Conservation (phyloP, 2,329 filamentous ascomycete genomes). For the Chaetomium globosum region DNA sequence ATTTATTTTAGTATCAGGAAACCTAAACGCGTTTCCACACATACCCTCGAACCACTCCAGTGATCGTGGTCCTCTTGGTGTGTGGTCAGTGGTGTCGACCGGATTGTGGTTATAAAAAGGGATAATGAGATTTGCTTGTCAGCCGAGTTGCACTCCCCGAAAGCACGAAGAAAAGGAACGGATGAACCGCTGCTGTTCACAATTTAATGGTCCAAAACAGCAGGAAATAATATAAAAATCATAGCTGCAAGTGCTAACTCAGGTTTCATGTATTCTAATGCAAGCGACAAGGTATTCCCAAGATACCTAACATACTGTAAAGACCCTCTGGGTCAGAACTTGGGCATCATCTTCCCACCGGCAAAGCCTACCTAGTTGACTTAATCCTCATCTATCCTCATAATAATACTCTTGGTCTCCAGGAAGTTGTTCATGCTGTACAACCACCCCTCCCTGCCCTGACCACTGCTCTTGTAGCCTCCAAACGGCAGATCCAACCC, state of each 20-base stretch:
- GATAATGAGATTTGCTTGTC: no score
- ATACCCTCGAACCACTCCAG: not conserved
- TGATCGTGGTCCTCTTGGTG: not conserved
- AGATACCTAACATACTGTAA: not conserved
- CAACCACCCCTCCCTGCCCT: conserved; percentile 44
- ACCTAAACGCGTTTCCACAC: not conserved
- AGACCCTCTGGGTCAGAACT: no score
- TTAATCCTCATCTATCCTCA: conserved; percentile 36
- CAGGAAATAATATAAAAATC: no score
- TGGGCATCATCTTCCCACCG: not conserved
- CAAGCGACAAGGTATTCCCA: not conserved
- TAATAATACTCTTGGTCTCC: conserved; percentile 42
- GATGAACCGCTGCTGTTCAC: no score
- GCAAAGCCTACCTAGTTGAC: no score
- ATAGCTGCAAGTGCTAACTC: no score
- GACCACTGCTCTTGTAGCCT: conserved; percentile 48
- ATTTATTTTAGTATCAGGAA: not conserved
- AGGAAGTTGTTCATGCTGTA: conserved; percentile 45
- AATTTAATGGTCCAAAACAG: no score
- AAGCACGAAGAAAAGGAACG: no score
- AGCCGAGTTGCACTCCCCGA: no score
- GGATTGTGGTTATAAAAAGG: not conserved
- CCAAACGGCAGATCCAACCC: conserved; percentile 48
- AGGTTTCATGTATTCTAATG: not conserved
- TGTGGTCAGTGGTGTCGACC: no score